Percentiles rank a stretch among this genome's conserved stretches.
Evolutionary conservation across 2,329 filamentous ascomycete species (phyloP).

Genomic region (Pseudogymnoascus sp.): DNA sequence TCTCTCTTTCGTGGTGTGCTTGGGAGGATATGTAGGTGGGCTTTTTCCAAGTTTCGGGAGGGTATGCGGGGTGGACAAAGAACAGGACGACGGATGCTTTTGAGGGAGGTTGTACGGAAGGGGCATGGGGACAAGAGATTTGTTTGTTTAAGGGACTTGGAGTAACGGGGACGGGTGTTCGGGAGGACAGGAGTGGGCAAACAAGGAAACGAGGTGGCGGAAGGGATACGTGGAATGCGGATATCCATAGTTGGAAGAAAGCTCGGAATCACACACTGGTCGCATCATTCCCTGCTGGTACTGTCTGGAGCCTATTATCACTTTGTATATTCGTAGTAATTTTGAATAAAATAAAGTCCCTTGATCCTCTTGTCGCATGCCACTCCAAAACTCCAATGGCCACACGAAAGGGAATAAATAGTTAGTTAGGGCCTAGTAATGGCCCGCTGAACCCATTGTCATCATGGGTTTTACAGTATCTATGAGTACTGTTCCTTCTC

Average conservation of each 20-base stretch:
- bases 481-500: conserved; percentile 7
- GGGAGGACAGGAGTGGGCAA: not conserved
- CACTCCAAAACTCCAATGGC: not conserved
- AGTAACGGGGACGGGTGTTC: not conserved
- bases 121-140: not conserved
- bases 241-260: not conserved
- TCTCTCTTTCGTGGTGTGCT: not conserved
- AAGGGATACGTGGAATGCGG: conserved; percentile 4
- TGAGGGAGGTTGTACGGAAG: not conserved
- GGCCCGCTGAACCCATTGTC: not conserved
- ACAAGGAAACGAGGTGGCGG: not conserved
- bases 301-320: not conserved
- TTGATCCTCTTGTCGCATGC: not conserved
- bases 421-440: not conserved
- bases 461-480: not conserved
- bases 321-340: not conserved
- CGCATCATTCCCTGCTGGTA: not conserved
- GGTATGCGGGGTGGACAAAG: not conserved
- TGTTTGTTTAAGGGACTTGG: not conserved
- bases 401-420: not conserved
- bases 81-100: not conserved
- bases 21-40: not conserved
- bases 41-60: not conserved
- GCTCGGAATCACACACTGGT: not conserved
- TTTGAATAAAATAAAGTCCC: not conserved